phyloP scores from a whole-genome alignment of 2,329 filamentous ascomycete genomes.

The Paramyrothecium sp. region DNA sequence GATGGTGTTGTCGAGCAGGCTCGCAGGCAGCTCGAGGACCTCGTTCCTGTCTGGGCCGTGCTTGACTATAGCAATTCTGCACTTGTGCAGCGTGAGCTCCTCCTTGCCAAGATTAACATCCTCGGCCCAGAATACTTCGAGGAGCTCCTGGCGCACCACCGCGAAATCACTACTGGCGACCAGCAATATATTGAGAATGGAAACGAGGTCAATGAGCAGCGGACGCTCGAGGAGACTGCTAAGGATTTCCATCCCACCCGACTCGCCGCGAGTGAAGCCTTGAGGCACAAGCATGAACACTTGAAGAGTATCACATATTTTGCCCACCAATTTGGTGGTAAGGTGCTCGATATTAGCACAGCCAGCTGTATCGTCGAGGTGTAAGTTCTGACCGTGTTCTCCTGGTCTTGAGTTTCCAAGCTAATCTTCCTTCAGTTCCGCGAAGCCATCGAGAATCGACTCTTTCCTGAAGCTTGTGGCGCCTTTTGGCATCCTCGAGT shows the following conservation, averaged over 20 bases:
- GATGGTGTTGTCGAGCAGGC: conserved; percentile 98
- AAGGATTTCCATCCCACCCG: conserved; percentile 88
- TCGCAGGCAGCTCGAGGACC: conserved; percentile 88
- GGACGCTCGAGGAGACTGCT: conserved; percentile 43
- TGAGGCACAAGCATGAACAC: conserved; percentile 97
- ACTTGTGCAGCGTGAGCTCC: conserved; percentile 90
- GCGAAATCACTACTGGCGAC: conserved; percentile 68
- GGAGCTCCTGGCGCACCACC: conserved; percentile 91
- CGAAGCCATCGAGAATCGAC: conserved; percentile 91
- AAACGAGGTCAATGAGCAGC: conserved; percentile 30
- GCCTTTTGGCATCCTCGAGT: conserved; percentile 95
- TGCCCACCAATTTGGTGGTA: conserved; percentile 95
- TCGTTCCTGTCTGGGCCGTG: conserved; percentile 98
- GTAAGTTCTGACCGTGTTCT: conserved; percentile 51
- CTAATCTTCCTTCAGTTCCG: conserved; percentile 58
- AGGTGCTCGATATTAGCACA: conserved; percentile 95
- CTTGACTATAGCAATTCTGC: conserved; percentile 92
- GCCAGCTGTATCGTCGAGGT: conserved; percentile 98
- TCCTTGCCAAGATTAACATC: conserved; percentile 95
- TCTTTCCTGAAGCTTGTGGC: conserved; percentile 95
- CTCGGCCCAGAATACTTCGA: conserved; percentile 98
- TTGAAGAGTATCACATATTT: conserved; percentile 94
- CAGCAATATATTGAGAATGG: conserved; percentile 40
- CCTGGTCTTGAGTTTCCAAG: neutral
- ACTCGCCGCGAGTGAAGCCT: conserved; percentile 80